phyloP scores from a whole-genome alignment of 768 basidiomycete species.

The Udeniomyces megalosporus region DNA sequence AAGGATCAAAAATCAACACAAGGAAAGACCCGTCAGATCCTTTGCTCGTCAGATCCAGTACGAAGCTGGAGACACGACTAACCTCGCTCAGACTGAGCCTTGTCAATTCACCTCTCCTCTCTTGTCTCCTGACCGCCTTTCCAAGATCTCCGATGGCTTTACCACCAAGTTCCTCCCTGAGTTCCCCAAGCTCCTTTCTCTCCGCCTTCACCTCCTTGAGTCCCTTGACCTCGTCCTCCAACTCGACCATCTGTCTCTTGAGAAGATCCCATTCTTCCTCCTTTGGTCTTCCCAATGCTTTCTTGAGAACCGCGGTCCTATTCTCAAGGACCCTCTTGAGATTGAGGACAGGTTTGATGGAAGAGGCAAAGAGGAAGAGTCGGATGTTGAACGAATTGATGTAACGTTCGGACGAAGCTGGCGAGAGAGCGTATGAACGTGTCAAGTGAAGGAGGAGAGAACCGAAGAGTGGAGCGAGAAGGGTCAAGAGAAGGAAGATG shows the following conservation, averaged over 20 bases:
- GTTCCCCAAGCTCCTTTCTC: slow-evolving; percentile 2
- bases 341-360: slow-evolving; percentile 22
- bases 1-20: too few species aligned
- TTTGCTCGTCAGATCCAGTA: too few species aligned
- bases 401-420: slow-evolving; percentile 19
- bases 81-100: too few species aligned
- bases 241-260: slow-evolving; percentile 8
- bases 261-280: slow-evolving; percentile 19
- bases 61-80: too few species aligned
- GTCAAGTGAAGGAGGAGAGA: slow-evolving; percentile 15
- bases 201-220: background rate
- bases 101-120: too few species aligned
- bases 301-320: slow-evolving; percentile 18
- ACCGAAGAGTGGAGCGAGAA: slow-evolving; percentile 20
- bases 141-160: too few species aligned
- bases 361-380: slow-evolving; percentile 21
- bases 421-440: slow-evolving; percentile 14
- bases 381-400: slow-evolving; percentile 22
- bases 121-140: too few species aligned
- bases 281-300: slow-evolving; percentile 19
- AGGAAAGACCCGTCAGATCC: too few species aligned
- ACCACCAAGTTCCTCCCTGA: background rate
- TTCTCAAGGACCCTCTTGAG: slow-evolving; percentile 18
- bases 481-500: slow-evolving; percentile 18
- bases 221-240: slow-evolving; percentile 17